A percentile compares a stretch with the other conserved stretches of the same genome.
phyloP scores from a whole-genome alignment of 2,329 filamentous ascomycete species.

The Neophaeococcomyces mojaviensis region DNA sequence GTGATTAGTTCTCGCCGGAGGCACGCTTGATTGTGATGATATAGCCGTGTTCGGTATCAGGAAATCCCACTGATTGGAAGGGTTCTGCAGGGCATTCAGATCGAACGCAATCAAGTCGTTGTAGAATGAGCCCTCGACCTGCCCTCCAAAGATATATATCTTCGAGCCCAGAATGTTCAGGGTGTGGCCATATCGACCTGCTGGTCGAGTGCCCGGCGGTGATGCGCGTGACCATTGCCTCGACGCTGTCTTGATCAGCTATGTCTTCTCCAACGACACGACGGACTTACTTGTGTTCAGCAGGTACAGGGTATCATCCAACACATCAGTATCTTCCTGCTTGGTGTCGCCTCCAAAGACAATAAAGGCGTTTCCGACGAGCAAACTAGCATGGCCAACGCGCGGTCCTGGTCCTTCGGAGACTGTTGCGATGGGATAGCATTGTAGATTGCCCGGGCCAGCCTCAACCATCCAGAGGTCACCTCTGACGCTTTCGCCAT shows the following conservation, averaged over 20 bases:
- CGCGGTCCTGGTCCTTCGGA: conserved; percentile 90
- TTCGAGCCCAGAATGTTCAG: conserved; percentile 94
- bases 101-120: conserved; percentile 95
- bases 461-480: conserved; percentile 98
- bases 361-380: conserved; percentile 97
- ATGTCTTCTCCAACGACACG: conserved; percentile 4
- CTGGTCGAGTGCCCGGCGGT: conserved; percentile 74
- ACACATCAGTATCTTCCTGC: conserved; percentile 79
- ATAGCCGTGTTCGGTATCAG: conserved; percentile 69
- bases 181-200: conserved; percentile 91
- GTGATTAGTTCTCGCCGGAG: conserved; percentile 90
- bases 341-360: conserved; percentile 98
- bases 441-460: conserved; percentile 70
- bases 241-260: conserved; percentile 58
- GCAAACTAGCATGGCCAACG: conserved; percentile 85
- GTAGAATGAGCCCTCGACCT: conserved; percentile 96
- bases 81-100: conserved; percentile 84
- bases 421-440: conserved; percentile 84
- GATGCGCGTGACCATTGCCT: conserved; percentile 95
- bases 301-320: conserved; percentile 93
- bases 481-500: conserved; percentile 90
- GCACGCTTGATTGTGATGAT: conserved; percentile 56
- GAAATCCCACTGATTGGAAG: conserved; percentile 89
- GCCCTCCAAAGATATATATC: conserved; percentile 94
- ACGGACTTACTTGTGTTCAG: conserved; percentile 82